phyloP scores from a whole-genome alignment of 768 basidiomycete genomes.

The Suillus cothurnatus region DNA sequence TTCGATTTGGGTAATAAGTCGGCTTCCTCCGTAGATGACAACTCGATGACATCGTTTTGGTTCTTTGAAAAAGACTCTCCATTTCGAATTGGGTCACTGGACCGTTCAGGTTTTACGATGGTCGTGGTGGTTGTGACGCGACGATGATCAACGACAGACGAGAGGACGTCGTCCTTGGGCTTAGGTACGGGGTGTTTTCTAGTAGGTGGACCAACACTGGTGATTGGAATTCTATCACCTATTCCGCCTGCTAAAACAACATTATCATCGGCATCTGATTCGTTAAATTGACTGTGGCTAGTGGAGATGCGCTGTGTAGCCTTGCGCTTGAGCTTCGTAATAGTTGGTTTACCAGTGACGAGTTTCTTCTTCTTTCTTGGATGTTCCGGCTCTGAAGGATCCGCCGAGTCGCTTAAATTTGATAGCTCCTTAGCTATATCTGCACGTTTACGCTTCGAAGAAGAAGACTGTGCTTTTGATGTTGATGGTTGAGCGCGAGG shows the following conservation, averaged over 20 bases:
- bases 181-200: constrained; percentile 12
- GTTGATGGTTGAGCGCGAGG: constrained; percentile 1
- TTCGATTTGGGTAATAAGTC: background rate
- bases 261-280: constrained; percentile 10
- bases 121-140: background rate
- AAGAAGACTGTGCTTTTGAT: background rate
- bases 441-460: background rate
- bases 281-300: constrained; percentile 6
- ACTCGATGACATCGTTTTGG: background rate
- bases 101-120: background rate
- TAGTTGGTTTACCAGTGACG: background rate
- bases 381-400: background rate
- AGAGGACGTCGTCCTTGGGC: constrained; percentile 15
- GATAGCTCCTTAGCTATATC: background rate
- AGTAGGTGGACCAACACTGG: background rate
- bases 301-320: background rate
- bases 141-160: background rate
- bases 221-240: background rate
- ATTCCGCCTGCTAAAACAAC: background rate
- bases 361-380: constrained; percentile 6
- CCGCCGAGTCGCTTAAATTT: background rate
- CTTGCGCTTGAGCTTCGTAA: background rate
- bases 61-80: background rate
- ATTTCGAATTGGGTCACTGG: background rate
- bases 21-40: background rate